Evolutionary conservation across 345 rosid genomes (phyloP).

Genomic region (Passiflora organensis): DNA sequence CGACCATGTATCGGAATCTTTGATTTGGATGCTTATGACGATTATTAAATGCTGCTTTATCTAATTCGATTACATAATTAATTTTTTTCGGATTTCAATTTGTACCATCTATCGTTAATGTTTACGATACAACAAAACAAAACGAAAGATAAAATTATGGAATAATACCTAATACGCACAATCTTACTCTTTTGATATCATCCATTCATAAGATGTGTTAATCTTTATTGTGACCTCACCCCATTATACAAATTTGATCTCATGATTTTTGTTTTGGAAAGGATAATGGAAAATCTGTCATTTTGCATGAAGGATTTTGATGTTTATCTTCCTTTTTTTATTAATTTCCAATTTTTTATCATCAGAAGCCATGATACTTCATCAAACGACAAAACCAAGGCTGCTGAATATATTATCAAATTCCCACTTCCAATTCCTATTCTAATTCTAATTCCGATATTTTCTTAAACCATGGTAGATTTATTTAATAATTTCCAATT

Average conservation of each 20-base stretch:
- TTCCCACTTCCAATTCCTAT: too few relatives aligned
- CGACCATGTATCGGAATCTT: slow-evolving; percentile 16
- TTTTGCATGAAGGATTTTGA: neutral
- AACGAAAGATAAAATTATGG: too few relatives aligned
- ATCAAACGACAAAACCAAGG: too few relatives aligned
- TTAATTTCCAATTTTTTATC: too few relatives aligned
- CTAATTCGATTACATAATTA: neutral
- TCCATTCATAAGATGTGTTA: too few relatives aligned
- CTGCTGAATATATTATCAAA: too few relatives aligned
- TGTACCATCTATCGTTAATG: neutral
- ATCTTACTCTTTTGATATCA: too few relatives aligned
- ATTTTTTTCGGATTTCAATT: neutral
- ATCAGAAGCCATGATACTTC: too few relatives aligned
- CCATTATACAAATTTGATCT: neutral
- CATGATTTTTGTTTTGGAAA: neutral
- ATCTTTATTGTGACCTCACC: neutral
- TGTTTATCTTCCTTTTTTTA: neutral
- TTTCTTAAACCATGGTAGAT: too few relatives aligned
- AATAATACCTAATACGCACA: neutral
- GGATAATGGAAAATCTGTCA: neutral
- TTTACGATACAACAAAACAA: too few relatives aligned
- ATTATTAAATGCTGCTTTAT: neutral
- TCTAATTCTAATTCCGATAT: too few relatives aligned
- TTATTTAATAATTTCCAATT: too few relatives aligned
- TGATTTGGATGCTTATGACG: slow-evolving; percentile 16